Evolutionary conservation across 2,329 filamentous ascomycete species (phyloP).

Genomic region (Penicillium brasilianum): DNA sequence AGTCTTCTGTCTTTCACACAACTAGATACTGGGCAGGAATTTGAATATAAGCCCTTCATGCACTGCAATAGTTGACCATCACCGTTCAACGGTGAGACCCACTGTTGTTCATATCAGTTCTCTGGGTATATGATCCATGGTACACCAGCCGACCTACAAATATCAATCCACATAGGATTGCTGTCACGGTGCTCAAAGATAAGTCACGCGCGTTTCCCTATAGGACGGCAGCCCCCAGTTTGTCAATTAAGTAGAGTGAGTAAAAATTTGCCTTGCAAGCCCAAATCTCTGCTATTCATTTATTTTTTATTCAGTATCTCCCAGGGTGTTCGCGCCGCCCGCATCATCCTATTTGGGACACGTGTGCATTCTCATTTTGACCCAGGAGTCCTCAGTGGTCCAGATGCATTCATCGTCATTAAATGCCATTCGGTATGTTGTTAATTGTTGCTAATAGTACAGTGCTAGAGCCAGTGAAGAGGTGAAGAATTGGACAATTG

Average conservation of each 20-base stretch:
- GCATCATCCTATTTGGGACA: neutral
- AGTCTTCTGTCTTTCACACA: too few relatives aligned
- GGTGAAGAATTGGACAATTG: neutral
- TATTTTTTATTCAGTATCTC: neutral
- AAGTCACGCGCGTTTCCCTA: neutral
- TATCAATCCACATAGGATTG: neutral
- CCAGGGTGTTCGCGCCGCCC: neutral
- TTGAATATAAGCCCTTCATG: too few relatives aligned
- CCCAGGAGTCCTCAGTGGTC: neutral
- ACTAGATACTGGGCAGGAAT: too few relatives aligned
- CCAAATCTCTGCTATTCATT: neutral
- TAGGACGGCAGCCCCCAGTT: neutral
- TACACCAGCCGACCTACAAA: neutral
- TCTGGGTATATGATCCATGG: too few relatives aligned
- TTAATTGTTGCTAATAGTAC: neutral
- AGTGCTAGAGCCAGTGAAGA: too few relatives aligned
- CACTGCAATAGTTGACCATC: neutral
- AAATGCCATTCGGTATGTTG: neutral
- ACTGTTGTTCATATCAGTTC: too few relatives aligned
- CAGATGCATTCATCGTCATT: neutral
- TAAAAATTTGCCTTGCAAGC: neutral
- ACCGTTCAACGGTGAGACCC: too few relatives aligned
- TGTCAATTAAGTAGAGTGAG: neutral
- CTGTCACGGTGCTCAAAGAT: neutral
- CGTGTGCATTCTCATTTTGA: too few relatives aligned